A percentile compares a stretch with the other conserved stretches of the same genome.
Evolutionary conservation across 2,329 filamentous ascomycete genomes (phyloP).

Genomic region (Ceratocystis destructans): DNA sequence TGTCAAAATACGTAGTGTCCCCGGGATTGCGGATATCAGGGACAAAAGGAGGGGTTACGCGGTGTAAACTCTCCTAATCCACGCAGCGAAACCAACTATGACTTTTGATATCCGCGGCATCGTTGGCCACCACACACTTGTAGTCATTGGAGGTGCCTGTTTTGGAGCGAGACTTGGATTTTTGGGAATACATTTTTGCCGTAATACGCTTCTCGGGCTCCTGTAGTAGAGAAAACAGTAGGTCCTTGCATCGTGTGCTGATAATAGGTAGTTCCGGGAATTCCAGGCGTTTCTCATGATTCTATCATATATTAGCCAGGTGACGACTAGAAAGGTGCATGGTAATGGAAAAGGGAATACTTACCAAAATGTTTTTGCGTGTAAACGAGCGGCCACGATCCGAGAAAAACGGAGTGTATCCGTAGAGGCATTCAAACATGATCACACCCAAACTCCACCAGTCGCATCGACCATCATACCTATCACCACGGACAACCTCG

Average conservation of each 20-base stretch:
- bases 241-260: conserved; percentile 58
- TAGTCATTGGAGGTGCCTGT: conserved; percentile 20
- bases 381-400: conserved; percentile 67
- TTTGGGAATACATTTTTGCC: conserved; percentile 58
- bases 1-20: conserved; percentile 83
- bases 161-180: conserved; percentile 26
- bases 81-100: conserved; percentile 77
- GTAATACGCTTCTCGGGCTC: conserved; percentile 66
- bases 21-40: conserved; percentile 55
- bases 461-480: conserved; percentile 86
- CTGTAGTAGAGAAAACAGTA: conserved; percentile 58
- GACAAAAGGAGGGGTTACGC: conserved; percentile 61
- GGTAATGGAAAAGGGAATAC: conserved; percentile 23
- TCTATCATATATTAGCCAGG: conserved; percentile 30
- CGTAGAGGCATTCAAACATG: conserved; percentile 86
- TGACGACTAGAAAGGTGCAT: background rate
- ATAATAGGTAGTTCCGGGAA: conserved; percentile 57
- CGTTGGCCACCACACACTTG: conserved; percentile 55
- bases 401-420: conserved; percentile 76
- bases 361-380: conserved; percentile 69
- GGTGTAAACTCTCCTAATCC: conserved; percentile 62
- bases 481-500: conserved; percentile 68
- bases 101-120: conserved; percentile 76
- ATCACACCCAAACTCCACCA: conserved; percentile 97
- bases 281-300: conserved; percentile 53